phyloP scores from a whole-genome alignment of 2,329 filamentous ascomycete genomes.

The Balansia obtecta region DNA sequence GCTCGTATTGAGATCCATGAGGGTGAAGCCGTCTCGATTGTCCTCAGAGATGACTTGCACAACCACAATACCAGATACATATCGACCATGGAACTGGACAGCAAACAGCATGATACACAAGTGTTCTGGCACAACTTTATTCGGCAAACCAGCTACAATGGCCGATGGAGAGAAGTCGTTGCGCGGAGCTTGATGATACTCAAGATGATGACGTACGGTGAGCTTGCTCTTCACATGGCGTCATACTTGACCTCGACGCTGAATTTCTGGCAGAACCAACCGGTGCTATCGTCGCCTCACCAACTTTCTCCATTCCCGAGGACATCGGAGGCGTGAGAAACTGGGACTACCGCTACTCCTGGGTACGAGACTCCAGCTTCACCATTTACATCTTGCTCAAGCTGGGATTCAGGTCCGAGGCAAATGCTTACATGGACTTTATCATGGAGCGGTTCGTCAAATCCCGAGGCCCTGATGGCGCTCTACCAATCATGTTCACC shows the following conservation, averaged over 20 bases:
- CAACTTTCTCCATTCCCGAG: slow-evolving; percentile 67
- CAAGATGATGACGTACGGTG: slow-evolving; percentile 58
- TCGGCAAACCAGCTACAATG: slow-evolving; percentile 55
- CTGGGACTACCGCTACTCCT: slow-evolving; percentile 66
- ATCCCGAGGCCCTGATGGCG: slow-evolving; percentile 45
- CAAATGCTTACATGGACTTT: slow-evolving; percentile 67
- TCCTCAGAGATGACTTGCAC: slow-evolving; percentile 50
- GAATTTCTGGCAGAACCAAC: slow-evolving; percentile 45
- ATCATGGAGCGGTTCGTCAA: slow-evolving; percentile 59
- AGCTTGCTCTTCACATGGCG: not conserved
- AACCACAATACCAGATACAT: slow-evolving; percentile 46
- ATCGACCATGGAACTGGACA: slow-evolving; percentile 44
- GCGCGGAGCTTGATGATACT: slow-evolving; percentile 59
- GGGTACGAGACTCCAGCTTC: slow-evolving; percentile 68
- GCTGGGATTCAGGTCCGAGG: slow-evolving; percentile 63
- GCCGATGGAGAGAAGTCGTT: slow-evolving; percentile 61
- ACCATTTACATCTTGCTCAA: slow-evolving; percentile 67
- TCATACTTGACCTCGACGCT: not conserved
- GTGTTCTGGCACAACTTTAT: slow-evolving; percentile 66
- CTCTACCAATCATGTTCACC: slow-evolving; percentile 70
- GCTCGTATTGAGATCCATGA: slow-evolving; percentile 48
- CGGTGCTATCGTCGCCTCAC: slow-evolving; percentile 63
- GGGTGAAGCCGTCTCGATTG: slow-evolving; percentile 57
- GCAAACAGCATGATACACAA: slow-evolving; percentile 56
- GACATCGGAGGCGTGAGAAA: slow-evolving; percentile 55